These are phyloP conservation scores for Cryptococcus jaspeensis DNA, from an alignment of 1,284 basidiomycete genomes.

Conservation along the genomic window DNA sequence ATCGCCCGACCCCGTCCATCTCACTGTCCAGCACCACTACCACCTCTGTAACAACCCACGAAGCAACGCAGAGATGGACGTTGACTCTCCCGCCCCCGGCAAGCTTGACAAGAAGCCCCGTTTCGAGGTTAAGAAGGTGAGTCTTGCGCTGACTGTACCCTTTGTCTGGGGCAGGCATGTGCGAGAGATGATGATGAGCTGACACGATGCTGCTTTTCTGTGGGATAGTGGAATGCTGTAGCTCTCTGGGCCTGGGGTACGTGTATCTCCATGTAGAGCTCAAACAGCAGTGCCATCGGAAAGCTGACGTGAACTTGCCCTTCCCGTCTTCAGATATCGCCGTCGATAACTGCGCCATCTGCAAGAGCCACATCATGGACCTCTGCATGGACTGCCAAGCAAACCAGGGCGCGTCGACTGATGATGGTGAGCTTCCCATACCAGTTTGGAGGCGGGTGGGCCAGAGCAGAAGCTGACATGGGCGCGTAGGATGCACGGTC, in stretches of 20 bases:
- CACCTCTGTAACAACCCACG: neutral
- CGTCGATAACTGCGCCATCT: constrained; percentile 94
- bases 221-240: constrained; percentile 86
- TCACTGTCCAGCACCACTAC: neutral
- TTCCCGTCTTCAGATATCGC: constrained; percentile 68
- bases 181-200: neutral
- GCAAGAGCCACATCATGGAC: constrained; percentile 98
- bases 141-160: constrained; percentile 14
- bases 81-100: constrained; percentile 49
- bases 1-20: neutral
- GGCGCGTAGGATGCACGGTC: constrained; percentile 79
- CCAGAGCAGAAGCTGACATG: neutral
- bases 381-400: constrained; percentile 98
- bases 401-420: constrained; percentile 93
- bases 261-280: constrained; percentile 28
- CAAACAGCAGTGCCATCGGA: neutral
- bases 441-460: neutral
- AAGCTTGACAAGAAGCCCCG: constrained; percentile 60
- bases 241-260: constrained; percentile 94
- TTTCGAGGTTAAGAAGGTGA: constrained; percentile 95
- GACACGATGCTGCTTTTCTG: constrained; percentile 2
- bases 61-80: constrained; percentile 53
- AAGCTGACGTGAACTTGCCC: neutral
- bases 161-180: neutral
- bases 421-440: constrained; percentile 48